Evolutionary conservation across 2,329 filamentous ascomycete species (phyloP), one percentile per base, ranked within the genome.

Genomic region (Elsinoe batatas): DNA sequence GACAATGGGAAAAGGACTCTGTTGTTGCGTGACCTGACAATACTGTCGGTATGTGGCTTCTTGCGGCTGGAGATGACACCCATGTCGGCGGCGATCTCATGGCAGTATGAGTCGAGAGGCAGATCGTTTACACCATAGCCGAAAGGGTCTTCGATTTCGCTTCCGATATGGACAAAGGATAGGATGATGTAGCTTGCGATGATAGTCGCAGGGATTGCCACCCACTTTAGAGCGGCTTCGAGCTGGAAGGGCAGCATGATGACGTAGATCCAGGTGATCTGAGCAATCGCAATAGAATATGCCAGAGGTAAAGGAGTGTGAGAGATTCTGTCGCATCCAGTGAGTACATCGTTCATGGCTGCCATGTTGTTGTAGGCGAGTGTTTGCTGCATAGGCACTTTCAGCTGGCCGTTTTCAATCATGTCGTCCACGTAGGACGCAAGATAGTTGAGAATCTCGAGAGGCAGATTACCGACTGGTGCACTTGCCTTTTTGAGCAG

Each of bases 221-320:
- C 77, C 84, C 85, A 93, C 6, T 70, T 63, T 1, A 94, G 79
- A 2, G 71, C 67, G 0, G 68, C 65, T 65, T 81, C 80, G 5
- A 94, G 80, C 71, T 94, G 88, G 76, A 93, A 93, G 5, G 88
- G 88, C 1, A 94, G 78, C 32, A 88, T 77, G 62, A 89, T 72
- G 54, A 93, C 83, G 71, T 93, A 94, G 53, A 90, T 79, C 82
- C 87, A 91, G 32, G 88, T 88, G 65, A 93, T 91, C 68, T 94
- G 88, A 17, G 84, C 83, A 67, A 93, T 91, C 63, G 87, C 82
- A 63, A 94, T 93, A 61, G 80, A 82, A 74, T 94, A 94, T 46
- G 88, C 88, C 56, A 89, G 79, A 2, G 88, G 88, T 0, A 94
- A 79, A 1, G 88, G 88, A 0, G 88, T 94, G 68, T 85, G 87